Evolutionary conservation across 108 stramenopile species (phyloP), one percentile per base, ranked within the genome.

Genomic region (Licmophora abbreviata): DNA sequence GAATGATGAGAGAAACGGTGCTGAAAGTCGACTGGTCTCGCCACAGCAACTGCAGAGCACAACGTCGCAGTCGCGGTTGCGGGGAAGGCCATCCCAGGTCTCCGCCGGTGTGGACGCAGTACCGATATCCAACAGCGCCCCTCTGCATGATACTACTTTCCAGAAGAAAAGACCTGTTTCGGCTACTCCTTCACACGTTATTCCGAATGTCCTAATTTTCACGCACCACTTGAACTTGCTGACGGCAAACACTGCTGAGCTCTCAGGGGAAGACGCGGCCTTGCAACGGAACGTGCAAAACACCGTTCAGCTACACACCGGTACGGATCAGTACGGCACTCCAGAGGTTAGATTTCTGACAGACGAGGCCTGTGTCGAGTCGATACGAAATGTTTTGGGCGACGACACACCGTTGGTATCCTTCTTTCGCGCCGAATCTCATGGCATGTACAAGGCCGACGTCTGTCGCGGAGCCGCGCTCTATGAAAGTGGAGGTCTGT

Each of bases 381-480:
- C 58, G 32, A 58, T 69, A 15, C 55, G 45, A 1, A 27, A 10
- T 0, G 30, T 61, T 0, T 23, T 61, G 36, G 63, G 70, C 0
- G 18, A 7, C 0, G 48, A 71, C 29, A 66, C 76, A 14, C 43
- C 61, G 8, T 40, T 85, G 8, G 54, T 81, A 4, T 44, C 43
- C 0, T 76, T 74, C 51, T 85, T 85, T 59, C 2, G 7, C 8
- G 17, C 56, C 5, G 84, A 85, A 66, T 26, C 33, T n/a, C 48
- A 63, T 26, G 88, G 88, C 14, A 90, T 90, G 88, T 83, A 73
- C 76, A 83, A 85, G 56, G 88, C 82, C 0, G 88, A 90, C 40
- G 73, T 85, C 28, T 90, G 88, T 59, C 75, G 88, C 7, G 88
- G 83, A 9, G 72, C 70, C 18, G 88, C 88, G 3, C 52, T 90